A percentile compares a stretch with the other conserved stretches of the same genome.
These are phyloP conservation scores for Venturia asperata DNA, from an alignment of 2,329 filamentous ascomycete species.

Conservation along the genomic window DNA sequence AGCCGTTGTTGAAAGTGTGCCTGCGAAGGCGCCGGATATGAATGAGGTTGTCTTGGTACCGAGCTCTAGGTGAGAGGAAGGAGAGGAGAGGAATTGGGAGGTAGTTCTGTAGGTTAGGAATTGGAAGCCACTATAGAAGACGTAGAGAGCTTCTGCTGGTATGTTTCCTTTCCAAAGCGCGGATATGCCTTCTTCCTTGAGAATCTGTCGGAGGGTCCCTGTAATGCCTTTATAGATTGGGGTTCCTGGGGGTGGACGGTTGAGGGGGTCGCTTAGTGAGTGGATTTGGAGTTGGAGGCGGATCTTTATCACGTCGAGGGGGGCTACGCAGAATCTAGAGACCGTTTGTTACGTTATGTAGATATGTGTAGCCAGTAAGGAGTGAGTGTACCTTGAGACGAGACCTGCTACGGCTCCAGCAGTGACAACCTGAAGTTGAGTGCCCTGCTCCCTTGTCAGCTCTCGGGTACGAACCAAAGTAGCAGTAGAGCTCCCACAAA, in stretches of 20 bases:
- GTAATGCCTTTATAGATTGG: slow-evolving; percentile 66
- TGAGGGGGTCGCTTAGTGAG: slow-evolving; percentile 67
- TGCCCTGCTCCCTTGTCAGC: slow-evolving; percentile 44
- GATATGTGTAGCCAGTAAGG: slow-evolving; percentile 13
- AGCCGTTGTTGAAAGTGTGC: slow-evolving; percentile 68
- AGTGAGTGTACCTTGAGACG: slow-evolving; percentile 62
- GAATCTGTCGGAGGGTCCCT: slow-evolving; percentile 67
- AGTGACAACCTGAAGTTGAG: slow-evolving; percentile 56
- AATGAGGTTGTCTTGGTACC: slow-evolving; percentile 71
- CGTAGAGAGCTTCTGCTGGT: slow-evolving; percentile 87
- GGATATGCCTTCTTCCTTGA: slow-evolving; percentile 72
- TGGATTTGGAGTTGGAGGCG: slow-evolving; percentile 89
- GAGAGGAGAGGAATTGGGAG: slow-evolving; percentile 53
- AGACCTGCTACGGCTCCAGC: slow-evolving; percentile 71
- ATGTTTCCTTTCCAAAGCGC: slow-evolving; percentile 97
- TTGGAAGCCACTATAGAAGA: slow-evolving; percentile 82
- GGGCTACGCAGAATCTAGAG: slow-evolving; percentile 78
- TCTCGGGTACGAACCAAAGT: slow-evolving; percentile 10
- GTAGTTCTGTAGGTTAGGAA: slow-evolving; percentile 80
- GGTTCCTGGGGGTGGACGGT: slow-evolving; percentile 40
- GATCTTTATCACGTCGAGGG: slow-evolving; percentile 97
- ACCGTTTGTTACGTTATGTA: neutral
- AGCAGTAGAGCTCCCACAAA: slow-evolving; percentile 28
- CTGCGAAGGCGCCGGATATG: slow-evolving; percentile 72
- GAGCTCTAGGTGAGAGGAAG: slow-evolving; percentile 38